A percentile compares a stretch with the other conserved stretches of the same genome.
Conservation (phyloP, 2,329 filamentous ascomycete genomes). For the Colletotrichum higginsianum region DNA sequence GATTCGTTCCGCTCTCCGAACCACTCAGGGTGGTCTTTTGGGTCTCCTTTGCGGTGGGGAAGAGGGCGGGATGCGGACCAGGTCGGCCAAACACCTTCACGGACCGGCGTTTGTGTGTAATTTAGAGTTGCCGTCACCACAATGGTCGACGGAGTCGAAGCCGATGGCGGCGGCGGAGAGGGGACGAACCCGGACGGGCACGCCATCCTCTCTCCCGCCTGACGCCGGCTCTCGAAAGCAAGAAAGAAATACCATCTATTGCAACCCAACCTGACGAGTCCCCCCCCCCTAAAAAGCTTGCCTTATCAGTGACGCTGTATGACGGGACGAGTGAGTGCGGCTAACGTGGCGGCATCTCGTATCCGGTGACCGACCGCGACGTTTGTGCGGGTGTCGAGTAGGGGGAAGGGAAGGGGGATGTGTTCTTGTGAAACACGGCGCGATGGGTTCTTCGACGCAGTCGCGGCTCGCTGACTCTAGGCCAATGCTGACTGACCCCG, state of each 20-base stretch:
- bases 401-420: no score
- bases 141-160: slow-evolving; percentile 18
- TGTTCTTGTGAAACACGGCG: neutral
- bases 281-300: neutral
- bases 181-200: slow-evolving; percentile 14
- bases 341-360: neutral
- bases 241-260: slow-evolving; percentile 18
- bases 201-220: neutral
- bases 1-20: neutral
- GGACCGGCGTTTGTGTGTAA: slow-evolving; percentile 36
- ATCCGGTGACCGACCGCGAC: no score
- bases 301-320: neutral
- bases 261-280: neutral
- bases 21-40: neutral
- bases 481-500: no score
- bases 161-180: slow-evolving; percentile 1
- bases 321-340: no score
- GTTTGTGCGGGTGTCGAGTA: no score
- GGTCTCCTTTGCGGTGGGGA: neutral
- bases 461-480: no score
- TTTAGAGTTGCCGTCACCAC: slow-evolving; percentile 33
- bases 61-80: slow-evolving; percentile 7
- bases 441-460: neutral
- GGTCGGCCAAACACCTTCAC: slow-evolving; percentile 37
- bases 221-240: neutral